Conservation (phyloP, 306 rosid species). For the Trifolium pratense region DNA sequence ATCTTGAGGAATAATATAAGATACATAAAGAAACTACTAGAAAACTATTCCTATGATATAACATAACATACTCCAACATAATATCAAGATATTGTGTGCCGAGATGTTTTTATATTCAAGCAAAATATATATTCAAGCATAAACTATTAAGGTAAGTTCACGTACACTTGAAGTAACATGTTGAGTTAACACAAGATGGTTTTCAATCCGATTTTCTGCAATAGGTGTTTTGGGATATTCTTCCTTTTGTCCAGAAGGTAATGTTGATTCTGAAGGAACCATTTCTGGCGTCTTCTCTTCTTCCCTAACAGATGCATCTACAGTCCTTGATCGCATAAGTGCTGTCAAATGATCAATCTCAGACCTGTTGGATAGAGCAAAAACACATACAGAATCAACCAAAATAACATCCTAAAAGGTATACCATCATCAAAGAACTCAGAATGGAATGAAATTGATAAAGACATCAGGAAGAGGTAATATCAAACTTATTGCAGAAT, state of each 20-base stretch:
- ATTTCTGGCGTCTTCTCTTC: conserved; percentile 53
- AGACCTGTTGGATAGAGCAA: conserved; percentile 58
- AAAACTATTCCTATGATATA: neutral
- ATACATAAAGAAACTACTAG: neutral
- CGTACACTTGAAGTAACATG: conserved; percentile 60
- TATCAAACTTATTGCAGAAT: neutral
- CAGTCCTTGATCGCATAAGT: conserved; percentile 76
- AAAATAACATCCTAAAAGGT: neutral
- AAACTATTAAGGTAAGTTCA: conserved; percentile 12
- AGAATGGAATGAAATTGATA: neutral
- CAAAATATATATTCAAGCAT: conserved; percentile 13
- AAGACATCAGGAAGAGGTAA: conserved; percentile 17
- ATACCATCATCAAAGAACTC: conserved; percentile 13
- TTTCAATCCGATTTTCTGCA: conserved; percentile 51
- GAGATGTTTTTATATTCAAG: neutral
- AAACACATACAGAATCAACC: conserved; percentile 30
- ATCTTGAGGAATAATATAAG: neutral
- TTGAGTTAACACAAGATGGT: conserved; percentile 52
- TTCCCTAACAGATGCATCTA: conserved; percentile 53
- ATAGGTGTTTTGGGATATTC: conserved; percentile 46
- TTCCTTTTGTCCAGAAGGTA: conserved; percentile 49
- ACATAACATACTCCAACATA: neutral
- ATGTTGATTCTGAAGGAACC: conserved; percentile 46
- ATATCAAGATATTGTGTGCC: neutral
- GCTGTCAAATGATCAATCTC: conserved; percentile 89